Base-by-base conservation (phyloP, 495 filamentous ascomycete genomes). In the Aspergillus diversus region DNA sequence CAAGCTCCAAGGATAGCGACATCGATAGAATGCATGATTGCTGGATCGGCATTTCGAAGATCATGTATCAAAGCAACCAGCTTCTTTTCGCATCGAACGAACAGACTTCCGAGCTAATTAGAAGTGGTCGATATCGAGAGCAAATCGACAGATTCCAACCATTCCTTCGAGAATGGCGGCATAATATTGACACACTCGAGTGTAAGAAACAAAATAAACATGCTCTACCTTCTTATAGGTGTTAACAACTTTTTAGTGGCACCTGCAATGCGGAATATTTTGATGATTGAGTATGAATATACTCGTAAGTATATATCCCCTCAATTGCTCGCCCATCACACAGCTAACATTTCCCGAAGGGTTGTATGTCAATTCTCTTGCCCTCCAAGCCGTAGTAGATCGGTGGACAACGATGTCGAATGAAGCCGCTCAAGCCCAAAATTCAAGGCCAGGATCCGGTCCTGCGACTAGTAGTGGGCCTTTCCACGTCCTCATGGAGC, bases 331-430 rank as follows among this genome's bases (percentile, higher is more conserved):
- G 12, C 5, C 37, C 11, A 42, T 9, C 11, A 11, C 33, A 52
- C n/a, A 42, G 17, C 69, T 75, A 52, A 74, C 65, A 1, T 11
- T 34, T 7, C 1, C 33, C 31, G 7, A 43, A 75, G 80, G 81
- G 33, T 65, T 97, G 53, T 98, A 97, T 71, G 83, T 97, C 77
- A 97, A 97, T 69, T 96, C 92, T 5, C 82, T 99, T 13, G 92
- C 92, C 4, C 78, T 99, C 12, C 95, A 99, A 78, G 96, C 95
- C 5, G 92, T 98, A 17, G 90, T 97, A 16, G 94, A 97, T 74
- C 86, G 94, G 39, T 97, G 92, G 80, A 93, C 92, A 5, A 90
- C 82, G 43, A 92, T 85, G 71, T 76, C 76, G 8, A 79, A 77
- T 56, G 79, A 88, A 66, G 84, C 87, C 17, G 80, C 83, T 57